Evolutionary conservation across 495 filamentous ascomycete species (phyloP), one percentile per base, ranked within the genome.

Genomic region (Geoglossum glabrum): DNA sequence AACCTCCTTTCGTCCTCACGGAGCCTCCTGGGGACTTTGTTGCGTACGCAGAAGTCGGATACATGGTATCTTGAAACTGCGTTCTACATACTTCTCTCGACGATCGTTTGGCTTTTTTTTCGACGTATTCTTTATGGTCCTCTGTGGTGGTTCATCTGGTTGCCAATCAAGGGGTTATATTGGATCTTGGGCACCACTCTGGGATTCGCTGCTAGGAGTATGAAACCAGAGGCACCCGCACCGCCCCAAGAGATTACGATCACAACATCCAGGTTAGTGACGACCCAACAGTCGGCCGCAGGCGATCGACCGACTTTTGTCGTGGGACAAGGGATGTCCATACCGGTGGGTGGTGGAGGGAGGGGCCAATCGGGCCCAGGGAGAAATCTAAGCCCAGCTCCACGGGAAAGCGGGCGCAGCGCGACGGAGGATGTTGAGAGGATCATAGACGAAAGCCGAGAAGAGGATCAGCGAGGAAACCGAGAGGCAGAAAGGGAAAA

Each of bases 31-130:
- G 78, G 77, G 17, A 86, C 85, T 26, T 71, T 99, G 50, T 72
- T 96, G 34, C 79, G 79, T 62, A 88, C 85, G 31, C 86, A 90
- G 64, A 96, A 96, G 72, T 89, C 83, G 43, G 92, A 97, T 68
- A 92, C 87, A 3, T 99, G 92, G 92, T 99, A 99, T 63, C 76
- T 96, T 28, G 81, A 87, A 69, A 90, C 83, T 21, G 82, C 90
- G 0, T 82, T 97, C 61, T 89, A 87, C 62, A 70, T 97, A 50
- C 75, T 97, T 9, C 40, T 85, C 15, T 75, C 69, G 1, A 95
- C 85, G 6, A 79, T 95, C 33, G 69, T 69, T 11, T 99, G 92
- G 92, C 72, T 99, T 9, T 64, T 97, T 1, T 92, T 90, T 59
- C 73, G 92, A 19, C 71, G 92, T 7, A 72, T 90, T 8, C 63